Percentiles rank a stretch among this genome's conserved stretches.
phyloP scores from a whole-genome alignment of 116 monocot species.

The Dioscorea cayenensis region DNA sequence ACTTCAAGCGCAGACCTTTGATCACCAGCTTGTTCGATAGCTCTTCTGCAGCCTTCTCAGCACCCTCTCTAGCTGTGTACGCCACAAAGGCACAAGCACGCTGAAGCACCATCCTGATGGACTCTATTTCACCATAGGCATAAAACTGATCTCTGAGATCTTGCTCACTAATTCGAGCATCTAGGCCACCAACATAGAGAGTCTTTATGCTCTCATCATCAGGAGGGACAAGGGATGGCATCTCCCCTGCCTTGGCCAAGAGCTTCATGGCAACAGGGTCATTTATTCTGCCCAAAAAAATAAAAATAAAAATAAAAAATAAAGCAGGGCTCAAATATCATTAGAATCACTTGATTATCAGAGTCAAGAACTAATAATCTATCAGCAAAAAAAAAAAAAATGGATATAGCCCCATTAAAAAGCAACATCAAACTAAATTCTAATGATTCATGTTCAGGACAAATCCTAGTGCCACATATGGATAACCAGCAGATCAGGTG shows the following conservation, averaged over 20 bases:
- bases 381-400: too few relatives aligned
- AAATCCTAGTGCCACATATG: too few relatives aligned
- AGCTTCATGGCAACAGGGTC: conserved; percentile 96
- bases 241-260: conserved; percentile 92
- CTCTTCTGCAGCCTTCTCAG: conserved; percentile 92
- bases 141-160: conserved; percentile 92
- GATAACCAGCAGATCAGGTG: too few relatives aligned
- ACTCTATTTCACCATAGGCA: conserved; percentile 90
- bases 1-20: conserved; percentile 82
- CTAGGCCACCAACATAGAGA: conserved; percentile 95
- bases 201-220: conserved; percentile 94
- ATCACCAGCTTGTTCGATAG: conserved; percentile 91
- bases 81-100: conserved; percentile 93
- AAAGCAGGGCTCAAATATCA: too few relatives aligned
- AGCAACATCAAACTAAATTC: too few relatives aligned
- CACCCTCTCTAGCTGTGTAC: conserved; percentile 83
- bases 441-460: too few relatives aligned
- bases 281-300: conserved; percentile 52
- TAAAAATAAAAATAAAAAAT: too few relatives aligned
- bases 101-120: conserved; percentile 73
- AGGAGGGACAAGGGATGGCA: conserved; percentile 83
- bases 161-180: conserved; percentile 73
- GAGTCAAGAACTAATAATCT: too few relatives aligned
- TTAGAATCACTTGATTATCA: too few relatives aligned
- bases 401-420: too few relatives aligned